A percentile compares a stretch with the other conserved stretches of the same genome.
Evolutionary conservation across 148 eudicot species (phyloP).

Genomic region (Tetragonia tetragonoides): DNA sequence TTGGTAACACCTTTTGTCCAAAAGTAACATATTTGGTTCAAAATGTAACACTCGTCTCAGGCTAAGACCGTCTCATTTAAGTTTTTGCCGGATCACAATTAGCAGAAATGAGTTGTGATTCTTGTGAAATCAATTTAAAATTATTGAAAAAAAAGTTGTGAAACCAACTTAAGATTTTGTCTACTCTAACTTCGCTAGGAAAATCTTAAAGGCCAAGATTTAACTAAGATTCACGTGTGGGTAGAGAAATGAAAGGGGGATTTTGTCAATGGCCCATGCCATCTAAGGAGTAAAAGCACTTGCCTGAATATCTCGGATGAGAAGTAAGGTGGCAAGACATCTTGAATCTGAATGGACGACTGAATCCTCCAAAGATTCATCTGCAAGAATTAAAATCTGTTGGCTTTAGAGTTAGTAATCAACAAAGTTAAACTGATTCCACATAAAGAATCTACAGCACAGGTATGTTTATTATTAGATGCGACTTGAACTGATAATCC

Average conservation of each 20-base stretch:
- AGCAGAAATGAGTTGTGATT: too few relatives aligned
- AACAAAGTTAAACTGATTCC: conserved; percentile 1
- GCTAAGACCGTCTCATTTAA: too few relatives aligned
- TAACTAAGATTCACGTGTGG: neutral
- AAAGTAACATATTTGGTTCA: too few relatives aligned
- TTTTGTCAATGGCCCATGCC: neutral
- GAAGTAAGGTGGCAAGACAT: conserved; percentile 90
- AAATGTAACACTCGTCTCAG: too few relatives aligned
- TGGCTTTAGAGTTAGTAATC: conserved; percentile 60
- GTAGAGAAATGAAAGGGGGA: neutral
- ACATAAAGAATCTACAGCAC: neutral
- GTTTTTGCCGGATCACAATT: too few relatives aligned
- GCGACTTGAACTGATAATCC: neutral
- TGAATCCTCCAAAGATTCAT: conserved; percentile 92
- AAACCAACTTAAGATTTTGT: neutral
- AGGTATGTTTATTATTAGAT: neutral
- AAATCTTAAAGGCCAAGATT: neutral
- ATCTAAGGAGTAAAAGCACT: conserved; percentile 10
- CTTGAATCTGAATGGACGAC: conserved; percentile 92
- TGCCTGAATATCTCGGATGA: conserved; percentile 94
- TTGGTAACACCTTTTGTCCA: too few relatives aligned
- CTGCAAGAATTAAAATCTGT: conserved; percentile 99
- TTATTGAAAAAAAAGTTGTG: too few relatives aligned
- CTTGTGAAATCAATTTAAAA: too few relatives aligned
- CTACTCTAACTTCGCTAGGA: neutral